Evolutionary conservation across 2,329 filamentous ascomycete species (phyloP).

Genomic region (Alternaria viburni): DNA sequence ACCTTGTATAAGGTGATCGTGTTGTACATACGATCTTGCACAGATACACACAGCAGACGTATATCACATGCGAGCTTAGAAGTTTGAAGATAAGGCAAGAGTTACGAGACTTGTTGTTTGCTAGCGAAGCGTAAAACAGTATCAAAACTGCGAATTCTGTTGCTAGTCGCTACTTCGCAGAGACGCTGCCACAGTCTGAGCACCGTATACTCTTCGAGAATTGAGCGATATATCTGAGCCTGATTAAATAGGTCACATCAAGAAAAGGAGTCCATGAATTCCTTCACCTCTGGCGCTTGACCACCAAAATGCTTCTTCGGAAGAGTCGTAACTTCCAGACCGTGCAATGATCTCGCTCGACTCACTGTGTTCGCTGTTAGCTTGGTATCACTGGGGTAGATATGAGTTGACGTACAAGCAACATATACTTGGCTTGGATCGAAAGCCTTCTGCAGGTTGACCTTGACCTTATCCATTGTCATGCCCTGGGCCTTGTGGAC

Average conservation of each 20-base stretch:
- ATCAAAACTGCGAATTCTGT: neutral
- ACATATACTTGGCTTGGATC: constrained; percentile 68
- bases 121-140: neutral
- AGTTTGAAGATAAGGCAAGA: neutral
- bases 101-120: neutral
- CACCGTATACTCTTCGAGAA: neutral
- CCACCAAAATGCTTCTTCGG: constrained; percentile 23
- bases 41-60: neutral
- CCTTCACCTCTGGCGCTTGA: constrained; percentile 43
- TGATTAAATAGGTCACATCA: neutral
- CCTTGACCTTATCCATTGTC: constrained; percentile 64
- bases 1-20: neutral
- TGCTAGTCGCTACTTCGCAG: neutral
- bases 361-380: constrained; percentile 48
- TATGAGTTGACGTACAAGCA: constrained; percentile 42
- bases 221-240: neutral
- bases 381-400: neutral
- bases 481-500: constrained; percentile 66
- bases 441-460: constrained; percentile 61
- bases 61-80: neutral
- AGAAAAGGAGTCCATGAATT: constrained; percentile 25
- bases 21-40: neutral
- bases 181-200: neutral
- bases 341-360: constrained; percentile 58
- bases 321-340: constrained; percentile 47